Percentiles rank a stretch among this genome's conserved stretches.
phyloP scores from a whole-genome alignment of 371 early-diverging fungal genomes.

The Mucor piriformis region DNA sequence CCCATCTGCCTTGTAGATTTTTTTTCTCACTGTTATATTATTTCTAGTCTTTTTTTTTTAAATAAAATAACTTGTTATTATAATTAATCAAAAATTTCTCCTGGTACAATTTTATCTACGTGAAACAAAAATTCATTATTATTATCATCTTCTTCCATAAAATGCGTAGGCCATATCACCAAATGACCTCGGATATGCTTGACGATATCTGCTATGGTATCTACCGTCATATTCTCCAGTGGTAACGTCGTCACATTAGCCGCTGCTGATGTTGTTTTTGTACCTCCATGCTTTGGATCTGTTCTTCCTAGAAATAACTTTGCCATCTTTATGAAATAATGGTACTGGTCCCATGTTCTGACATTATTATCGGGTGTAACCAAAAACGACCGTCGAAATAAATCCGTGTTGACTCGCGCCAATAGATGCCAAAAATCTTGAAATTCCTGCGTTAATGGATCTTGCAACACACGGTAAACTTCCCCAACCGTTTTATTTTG shows the following conservation, averaged over 20 bases:
- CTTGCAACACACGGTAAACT: slow-evolving; percentile 28
- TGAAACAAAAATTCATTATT: slow-evolving; percentile 47
- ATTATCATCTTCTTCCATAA: slow-evolving; percentile 56
- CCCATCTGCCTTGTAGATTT: background rate
- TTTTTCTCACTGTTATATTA: slow-evolving; percentile 1
- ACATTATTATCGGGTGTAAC: slow-evolving; percentile 77
- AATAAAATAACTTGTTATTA: slow-evolving; percentile 6
- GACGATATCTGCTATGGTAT: slow-evolving; percentile 33
- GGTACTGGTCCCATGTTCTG: slow-evolving; percentile 62
- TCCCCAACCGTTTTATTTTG: slow-evolving; percentile 13
- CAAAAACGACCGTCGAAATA: slow-evolving; percentile 65
- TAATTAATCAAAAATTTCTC: slow-evolving; percentile 61
- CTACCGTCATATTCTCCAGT: slow-evolving; percentile 1
- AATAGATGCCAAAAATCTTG: slow-evolving; percentile 51
- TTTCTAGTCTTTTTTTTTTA: slow-evolving; percentile 6
- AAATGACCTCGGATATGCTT: slow-evolving; percentile 53
- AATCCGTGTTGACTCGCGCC: slow-evolving; percentile 57
- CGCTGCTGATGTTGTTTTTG: slow-evolving; percentile 26
- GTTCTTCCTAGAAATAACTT: slow-evolving; percentile 32
- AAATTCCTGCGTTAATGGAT: slow-evolving; percentile 62
- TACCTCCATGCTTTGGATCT: slow-evolving; percentile 29
- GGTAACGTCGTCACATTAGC: slow-evolving; percentile 16
- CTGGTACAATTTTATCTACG: slow-evolving; percentile 57
- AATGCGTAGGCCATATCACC: slow-evolving; percentile 62
- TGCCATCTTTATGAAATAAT: slow-evolving; percentile 53